A percentile compares a stretch with the other conserved stretches of the same genome.
phyloP scores from a whole-genome alignment of 1,284 basidiomycete species.

The Leccinum cinnamomeum region DNA sequence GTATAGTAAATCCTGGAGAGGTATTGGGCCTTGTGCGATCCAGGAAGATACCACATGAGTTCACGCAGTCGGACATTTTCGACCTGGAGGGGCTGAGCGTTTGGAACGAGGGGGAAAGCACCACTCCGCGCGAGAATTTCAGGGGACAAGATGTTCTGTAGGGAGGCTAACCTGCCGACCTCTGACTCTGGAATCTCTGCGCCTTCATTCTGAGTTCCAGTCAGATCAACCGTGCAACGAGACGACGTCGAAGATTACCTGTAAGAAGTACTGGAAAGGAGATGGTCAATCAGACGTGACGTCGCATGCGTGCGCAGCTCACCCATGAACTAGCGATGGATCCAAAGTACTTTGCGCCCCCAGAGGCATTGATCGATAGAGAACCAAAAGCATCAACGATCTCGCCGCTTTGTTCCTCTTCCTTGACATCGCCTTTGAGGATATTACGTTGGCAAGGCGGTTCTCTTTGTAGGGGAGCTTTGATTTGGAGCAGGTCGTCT shows the following conservation, averaged over 20 bases:
- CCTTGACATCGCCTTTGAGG: conserved; percentile 39
- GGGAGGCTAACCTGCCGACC: conserved; percentile 46
- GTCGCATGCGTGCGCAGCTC: background rate
- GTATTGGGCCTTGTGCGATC: conserved; percentile 54
- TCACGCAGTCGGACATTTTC: conserved; percentile 52
- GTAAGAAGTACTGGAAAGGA: conserved; percentile 62
- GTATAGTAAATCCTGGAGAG: conserved; percentile 65
- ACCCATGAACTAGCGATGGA: conserved; percentile 79
- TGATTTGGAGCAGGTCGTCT: conserved; percentile 69
- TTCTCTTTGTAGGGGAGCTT: conserved; percentile 71
- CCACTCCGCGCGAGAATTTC: conserved; percentile 64
- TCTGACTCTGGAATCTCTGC: conserved; percentile 50
- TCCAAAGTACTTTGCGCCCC: conserved; percentile 71
- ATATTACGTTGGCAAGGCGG: conserved; percentile 31
- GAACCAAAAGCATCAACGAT: conserved; percentile 78
- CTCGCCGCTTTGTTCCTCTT: conserved; percentile 66
- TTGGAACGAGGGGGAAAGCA: conserved; percentile 61
- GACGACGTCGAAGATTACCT: conserved; percentile 41
- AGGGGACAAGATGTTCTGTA: conserved; percentile 56
- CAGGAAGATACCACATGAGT: conserved; percentile 70
- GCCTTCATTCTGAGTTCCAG: conserved; percentile 52
- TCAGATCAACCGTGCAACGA: conserved; percentile 14
- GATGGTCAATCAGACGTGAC: background rate
- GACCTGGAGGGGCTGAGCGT: conserved; percentile 41
- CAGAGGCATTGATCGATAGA: conserved; percentile 64